These are phyloP conservation scores for Botrytis tulipae DNA, from an alignment of 2,329 filamentous ascomycete species.

Conservation along the genomic window DNA sequence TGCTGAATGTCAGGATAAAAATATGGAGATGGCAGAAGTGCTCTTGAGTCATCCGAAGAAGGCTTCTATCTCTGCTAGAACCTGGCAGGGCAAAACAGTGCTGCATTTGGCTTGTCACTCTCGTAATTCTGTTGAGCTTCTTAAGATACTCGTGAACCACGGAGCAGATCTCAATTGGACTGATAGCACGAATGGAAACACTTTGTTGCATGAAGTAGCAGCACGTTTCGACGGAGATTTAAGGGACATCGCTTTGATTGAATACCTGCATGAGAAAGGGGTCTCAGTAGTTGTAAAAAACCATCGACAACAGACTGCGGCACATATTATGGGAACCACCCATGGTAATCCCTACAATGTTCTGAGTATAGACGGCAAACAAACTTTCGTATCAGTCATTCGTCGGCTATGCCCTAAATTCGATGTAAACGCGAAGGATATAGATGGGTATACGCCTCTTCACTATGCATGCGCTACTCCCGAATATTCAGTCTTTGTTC, in stretches of 20 bases:
- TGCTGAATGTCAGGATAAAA: neutral
- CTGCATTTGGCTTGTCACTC: slow-evolving; percentile 20
- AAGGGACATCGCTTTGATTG: neutral
- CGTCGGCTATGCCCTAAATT: neutral
- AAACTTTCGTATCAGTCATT: slow-evolving; percentile 12
- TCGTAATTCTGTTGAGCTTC: neutral
- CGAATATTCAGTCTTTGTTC: slow-evolving; percentile 5
- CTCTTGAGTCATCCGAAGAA: slow-evolving; percentile 7
- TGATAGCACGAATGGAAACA: slow-evolving; percentile 19
- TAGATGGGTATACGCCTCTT: slow-evolving; percentile 21
- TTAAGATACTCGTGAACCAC: slow-evolving; percentile 19
- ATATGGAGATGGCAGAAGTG: neutral
- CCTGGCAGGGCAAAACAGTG: slow-evolving; percentile 13
- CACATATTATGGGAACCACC: slow-evolving; percentile 15
- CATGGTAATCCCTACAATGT: no score
- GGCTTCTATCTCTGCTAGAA: neutral
- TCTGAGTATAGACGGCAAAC: neutral
- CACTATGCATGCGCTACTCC: slow-evolving; percentile 24
- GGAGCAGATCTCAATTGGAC: slow-evolving; percentile 18
- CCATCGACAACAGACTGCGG: slow-evolving; percentile 9
- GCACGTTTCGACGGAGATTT: neutral
- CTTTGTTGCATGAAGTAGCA: slow-evolving; percentile 19
- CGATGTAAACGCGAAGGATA: slow-evolving; percentile 14
- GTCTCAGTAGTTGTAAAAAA: slow-evolving; percentile 4
- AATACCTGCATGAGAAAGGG: neutral